Base-by-base conservation (phyloP, 208 protist genomes). In the Leishmania lainsoni region DNA sequence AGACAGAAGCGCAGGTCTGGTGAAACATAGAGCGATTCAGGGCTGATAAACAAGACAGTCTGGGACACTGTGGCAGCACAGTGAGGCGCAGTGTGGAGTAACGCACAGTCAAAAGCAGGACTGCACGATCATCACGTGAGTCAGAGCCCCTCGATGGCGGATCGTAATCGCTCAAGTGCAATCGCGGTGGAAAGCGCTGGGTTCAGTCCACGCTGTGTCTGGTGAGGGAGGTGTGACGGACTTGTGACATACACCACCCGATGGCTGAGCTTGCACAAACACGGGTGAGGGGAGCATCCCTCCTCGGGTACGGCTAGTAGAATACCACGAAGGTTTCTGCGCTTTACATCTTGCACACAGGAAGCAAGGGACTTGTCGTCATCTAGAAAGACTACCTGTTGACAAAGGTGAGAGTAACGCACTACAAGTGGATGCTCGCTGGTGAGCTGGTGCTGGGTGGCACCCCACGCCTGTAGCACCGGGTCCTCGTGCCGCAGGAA, bases 221-320 rank as follows among this genome's bases (percentile, higher is more conserved):
- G 29, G 3, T 63, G 72, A 5, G 88, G 71, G 12, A 95, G 68
- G 5, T 78, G 80, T 16, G 75, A 74, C 22, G 91, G 93, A 52
- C 90, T 81, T 5, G 73, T 75, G 51, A 94, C 66, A 73, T 87
- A 91, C 2, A 90, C 85, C 6, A 92, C 81, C 2, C 87, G 76
- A 29, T 79, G 81, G 42, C 81, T 78, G 48, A 83, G 32, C 26
- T 78, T 35, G 3, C 81, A 81, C 4, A 95, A 71, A 3, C 81
- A 77, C 6, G 85, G 86, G 70, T 90, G 92, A 42, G 87, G 87
- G 4, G 93, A 89, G 39, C 77, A 79, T 0, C 93, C 93, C 58
- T 97, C 91, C 61, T 97, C 93, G 1, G 91, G 86, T 20, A 94
- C 80, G 16, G 78, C 93, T 29, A 97, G 59, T 59, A 95, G 83